These are phyloP conservation scores for Bipolaris bicolor DNA, from an alignment of 2,329 filamentous ascomycete genomes.

Conservation along the genomic window DNA sequence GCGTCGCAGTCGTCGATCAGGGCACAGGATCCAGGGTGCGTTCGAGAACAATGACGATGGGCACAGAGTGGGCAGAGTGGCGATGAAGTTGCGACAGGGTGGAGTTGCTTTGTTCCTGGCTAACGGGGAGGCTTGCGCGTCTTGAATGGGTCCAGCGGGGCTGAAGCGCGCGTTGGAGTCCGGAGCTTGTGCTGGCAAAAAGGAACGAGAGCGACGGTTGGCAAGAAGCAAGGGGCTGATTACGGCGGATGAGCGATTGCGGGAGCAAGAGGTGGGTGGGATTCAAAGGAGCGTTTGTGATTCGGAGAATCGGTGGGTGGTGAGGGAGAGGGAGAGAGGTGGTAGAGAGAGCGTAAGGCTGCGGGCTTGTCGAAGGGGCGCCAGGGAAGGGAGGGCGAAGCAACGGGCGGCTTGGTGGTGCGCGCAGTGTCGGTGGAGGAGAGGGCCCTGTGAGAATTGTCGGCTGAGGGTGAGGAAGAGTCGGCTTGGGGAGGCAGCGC, in stretches of 20 bases:
- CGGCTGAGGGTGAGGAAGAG: constrained; percentile 33
- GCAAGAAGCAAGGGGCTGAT: constrained; percentile 26
- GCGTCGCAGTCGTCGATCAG: constrained; percentile 15
- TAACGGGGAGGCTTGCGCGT: constrained; percentile 30
- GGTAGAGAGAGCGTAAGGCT: constrained; percentile 37
- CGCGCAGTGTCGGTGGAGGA: constrained; percentile 39
- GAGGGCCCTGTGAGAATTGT: constrained; percentile 47
- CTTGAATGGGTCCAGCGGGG: constrained; percentile 26
- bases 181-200: constrained; percentile 15
- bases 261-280: constrained; percentile 21
- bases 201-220: constrained; percentile 17
- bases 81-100: constrained; percentile 8
- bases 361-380: constrained; percentile 26
- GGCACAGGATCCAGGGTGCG: constrained; percentile 2
- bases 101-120: constrained; percentile 32
- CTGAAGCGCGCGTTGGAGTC: constrained; percentile 11
- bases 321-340: constrained; percentile 9
- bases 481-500: constrained; percentile 21
- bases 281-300: constrained; percentile 44
- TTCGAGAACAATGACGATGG: constrained; percentile 11
- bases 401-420: constrained; percentile 23
- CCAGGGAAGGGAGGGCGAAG: constrained; percentile 24
- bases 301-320: constrained; percentile 42
- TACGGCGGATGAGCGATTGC: constrained; percentile 21
- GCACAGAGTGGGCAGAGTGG: neutral